Conservation (phyloP, 2,329 filamentous ascomycete species). For the Colletotrichum lindemuthianum region DNA sequence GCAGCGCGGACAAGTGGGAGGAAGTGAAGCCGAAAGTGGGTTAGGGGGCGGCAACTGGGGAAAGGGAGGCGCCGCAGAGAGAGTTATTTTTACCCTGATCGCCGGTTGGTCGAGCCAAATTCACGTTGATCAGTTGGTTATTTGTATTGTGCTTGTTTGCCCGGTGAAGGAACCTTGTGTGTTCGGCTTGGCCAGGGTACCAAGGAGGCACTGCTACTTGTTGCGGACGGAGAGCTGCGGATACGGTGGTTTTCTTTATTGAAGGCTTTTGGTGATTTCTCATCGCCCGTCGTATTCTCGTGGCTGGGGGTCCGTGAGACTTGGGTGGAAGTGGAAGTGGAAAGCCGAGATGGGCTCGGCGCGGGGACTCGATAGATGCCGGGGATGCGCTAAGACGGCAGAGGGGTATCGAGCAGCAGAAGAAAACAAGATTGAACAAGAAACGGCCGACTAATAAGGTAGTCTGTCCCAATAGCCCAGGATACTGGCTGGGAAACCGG, state of each 20-base stretch:
- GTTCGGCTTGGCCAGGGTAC: conserved; percentile 11
- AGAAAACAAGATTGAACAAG: background rate
- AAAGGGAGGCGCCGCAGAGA: conserved; percentile 27
- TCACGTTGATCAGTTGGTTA: background rate
- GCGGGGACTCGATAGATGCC: background rate
- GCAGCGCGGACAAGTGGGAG: conserved; percentile 24
- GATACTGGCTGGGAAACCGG: conserved; percentile 13
- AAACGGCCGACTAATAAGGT: background rate
- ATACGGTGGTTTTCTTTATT: background rate
- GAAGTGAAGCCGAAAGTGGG: conserved; percentile 23
- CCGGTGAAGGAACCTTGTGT: conserved; percentile 8
- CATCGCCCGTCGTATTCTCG: background rate
- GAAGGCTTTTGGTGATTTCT: background rate
- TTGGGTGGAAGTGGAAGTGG: background rate
- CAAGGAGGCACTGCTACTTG: conserved; percentile 1
- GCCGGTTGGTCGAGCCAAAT: background rate
- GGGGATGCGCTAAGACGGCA: background rate
- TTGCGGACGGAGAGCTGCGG: background rate
- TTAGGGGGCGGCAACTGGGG: conserved; percentile 18
- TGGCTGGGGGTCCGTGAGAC: background rate
- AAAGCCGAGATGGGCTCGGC: conserved; percentile 10
- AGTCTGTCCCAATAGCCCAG: background rate
- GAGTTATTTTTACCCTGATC: conserved; percentile 27
- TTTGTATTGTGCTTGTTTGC: background rate
- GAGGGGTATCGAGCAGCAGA: background rate